phyloP scores from a whole-genome alignment of 495 filamentous ascomycete species.

The Poronia punctata region DNA sequence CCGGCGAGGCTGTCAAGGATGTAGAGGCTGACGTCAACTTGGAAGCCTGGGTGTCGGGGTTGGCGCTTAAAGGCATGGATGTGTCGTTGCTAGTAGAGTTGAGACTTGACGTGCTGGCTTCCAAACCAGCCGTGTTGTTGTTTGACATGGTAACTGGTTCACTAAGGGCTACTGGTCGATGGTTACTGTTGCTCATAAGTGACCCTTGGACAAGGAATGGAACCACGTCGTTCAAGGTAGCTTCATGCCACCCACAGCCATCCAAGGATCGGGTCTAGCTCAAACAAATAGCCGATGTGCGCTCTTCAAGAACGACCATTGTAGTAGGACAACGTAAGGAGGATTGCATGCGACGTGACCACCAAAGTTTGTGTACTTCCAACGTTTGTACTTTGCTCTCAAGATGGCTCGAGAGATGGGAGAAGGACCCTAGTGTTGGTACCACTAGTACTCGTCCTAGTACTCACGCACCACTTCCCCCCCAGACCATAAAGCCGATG shows the following conservation, averaged over 20 bases:
- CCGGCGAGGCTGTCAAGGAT: constrained; percentile 41
- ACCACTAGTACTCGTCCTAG: constrained; percentile 1
- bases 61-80: constrained; percentile 22
- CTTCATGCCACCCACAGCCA: constrained; percentile 24
- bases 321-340: constrained; percentile 20
- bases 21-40: constrained; percentile 39
- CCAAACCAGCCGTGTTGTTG: constrained; percentile 19
- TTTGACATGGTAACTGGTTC: constrained; percentile 18
- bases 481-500: neutral
- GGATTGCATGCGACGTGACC: constrained; percentile 19
- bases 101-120: constrained; percentile 23
- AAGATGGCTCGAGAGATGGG: constrained; percentile 3
- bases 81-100: constrained; percentile 24
- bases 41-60: constrained; percentile 28
- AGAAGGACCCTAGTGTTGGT: neutral
- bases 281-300: constrained; percentile 19
- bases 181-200: constrained; percentile 9
- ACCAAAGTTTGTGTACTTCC: too few relatives aligned
- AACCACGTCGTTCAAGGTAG: constrained; percentile 22
- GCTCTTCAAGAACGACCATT: constrained; percentile 23
- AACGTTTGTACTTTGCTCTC: too few relatives aligned
- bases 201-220: constrained; percentile 20
- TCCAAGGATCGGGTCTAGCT: constrained; percentile 23
- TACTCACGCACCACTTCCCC: too few relatives aligned
- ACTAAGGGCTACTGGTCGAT: constrained; percentile 9